Evolutionary conservation across 345 rosid species (phyloP).

Genomic region (Dipteronia dyeriana): DNA sequence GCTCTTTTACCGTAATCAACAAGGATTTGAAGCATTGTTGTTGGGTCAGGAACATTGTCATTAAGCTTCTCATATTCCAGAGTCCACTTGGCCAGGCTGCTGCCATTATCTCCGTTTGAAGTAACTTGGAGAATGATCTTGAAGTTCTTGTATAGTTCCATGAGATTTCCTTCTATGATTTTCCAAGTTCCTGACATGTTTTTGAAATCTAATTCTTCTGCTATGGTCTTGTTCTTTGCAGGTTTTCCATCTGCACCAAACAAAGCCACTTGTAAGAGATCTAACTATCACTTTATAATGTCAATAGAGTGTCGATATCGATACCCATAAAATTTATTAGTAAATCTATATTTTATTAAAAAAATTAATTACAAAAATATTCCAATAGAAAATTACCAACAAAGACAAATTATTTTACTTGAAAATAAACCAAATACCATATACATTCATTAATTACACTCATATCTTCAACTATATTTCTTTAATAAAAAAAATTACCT

Average conservation of each 20-base stretch:
- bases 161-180: not conserved
- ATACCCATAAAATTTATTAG: no score
- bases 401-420: no score
- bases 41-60: slow-evolving; percentile 3
- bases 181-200: not conserved
- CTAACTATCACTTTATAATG: not conserved
- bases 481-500: no score
- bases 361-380: no score
- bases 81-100: slow-evolving; percentile 17
- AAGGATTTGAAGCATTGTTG: not conserved
- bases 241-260: not conserved
- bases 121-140: not conserved
- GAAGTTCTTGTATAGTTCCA: slow-evolving; percentile 13
- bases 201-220: not conserved
- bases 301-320: no score
- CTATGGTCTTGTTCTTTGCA: not conserved
- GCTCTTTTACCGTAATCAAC: not conserved
- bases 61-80: slow-evolving; percentile 20
- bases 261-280: not conserved
- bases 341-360: no score
- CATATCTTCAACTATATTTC: no score
- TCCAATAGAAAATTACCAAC: no score
- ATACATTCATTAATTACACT: no score
- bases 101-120: not conserved
- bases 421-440: no score